phyloP scores from a whole-genome alignment of 192 early-diverging fungal species.

The Coemansia sp. region DNA sequence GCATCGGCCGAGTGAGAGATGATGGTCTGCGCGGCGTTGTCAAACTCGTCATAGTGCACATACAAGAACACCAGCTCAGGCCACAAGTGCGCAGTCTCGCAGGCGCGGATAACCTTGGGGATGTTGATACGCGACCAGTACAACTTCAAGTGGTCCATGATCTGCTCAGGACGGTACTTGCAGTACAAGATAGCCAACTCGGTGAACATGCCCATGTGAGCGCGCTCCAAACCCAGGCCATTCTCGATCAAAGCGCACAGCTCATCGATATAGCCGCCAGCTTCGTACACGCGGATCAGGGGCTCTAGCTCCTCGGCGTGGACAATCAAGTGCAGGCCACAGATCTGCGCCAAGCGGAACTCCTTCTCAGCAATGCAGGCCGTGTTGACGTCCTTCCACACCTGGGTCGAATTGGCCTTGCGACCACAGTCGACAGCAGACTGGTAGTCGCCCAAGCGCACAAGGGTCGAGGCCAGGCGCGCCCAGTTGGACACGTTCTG shows the following conservation, averaged over 20 bases:
- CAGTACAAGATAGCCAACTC: conserved; percentile 97
- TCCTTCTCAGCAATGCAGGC: conserved; percentile 94
- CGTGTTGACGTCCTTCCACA: conserved; percentile 99
- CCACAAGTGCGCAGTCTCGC: conserved; percentile 93
- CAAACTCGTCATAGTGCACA: conserved; percentile 98
- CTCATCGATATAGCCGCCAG: conserved; percentile 88
- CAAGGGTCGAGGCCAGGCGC: conserved; percentile 91
- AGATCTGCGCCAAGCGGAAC: conserved; percentile 97
- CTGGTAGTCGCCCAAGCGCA: conserved; percentile 93
- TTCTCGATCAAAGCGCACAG: conserved; percentile 88
- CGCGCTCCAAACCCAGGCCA: conserved; percentile 93
- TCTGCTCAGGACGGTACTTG: conserved; percentile 90
- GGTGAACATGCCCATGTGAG: conserved; percentile 99
- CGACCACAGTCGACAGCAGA: conserved; percentile 97
- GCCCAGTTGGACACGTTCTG: conserved; percentile 97
- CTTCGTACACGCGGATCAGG: conserved; percentile 85
- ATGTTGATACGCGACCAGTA: conserved; percentile 98
- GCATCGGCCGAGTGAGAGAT: conserved; percentile 94
- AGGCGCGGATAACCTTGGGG: conserved; percentile 96
- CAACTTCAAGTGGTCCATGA: conserved; percentile 97
- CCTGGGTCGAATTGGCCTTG: conserved; percentile 97
- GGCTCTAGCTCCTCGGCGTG: conserved; percentile 97
- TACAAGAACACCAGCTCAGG: conserved; percentile 97
- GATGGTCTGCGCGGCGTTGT: conserved; percentile 95
- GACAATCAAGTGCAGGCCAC: conserved; percentile 92